These are phyloP conservation scores for Aspergillus quadricinctus DNA, from an alignment of 2,329 filamentous ascomycete genomes.

Conservation along the genomic window DNA sequence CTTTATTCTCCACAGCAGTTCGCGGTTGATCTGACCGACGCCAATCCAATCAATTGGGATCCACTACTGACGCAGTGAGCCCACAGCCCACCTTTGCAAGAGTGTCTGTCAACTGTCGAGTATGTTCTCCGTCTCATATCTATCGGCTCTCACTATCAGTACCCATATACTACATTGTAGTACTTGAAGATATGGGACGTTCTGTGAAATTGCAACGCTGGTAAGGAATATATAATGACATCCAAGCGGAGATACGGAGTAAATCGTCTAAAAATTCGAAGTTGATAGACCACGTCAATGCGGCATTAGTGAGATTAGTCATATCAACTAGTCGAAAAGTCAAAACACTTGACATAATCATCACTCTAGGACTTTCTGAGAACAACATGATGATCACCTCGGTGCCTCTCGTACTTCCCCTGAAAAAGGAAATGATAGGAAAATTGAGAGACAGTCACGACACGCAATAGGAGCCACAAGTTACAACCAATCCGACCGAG, in stretches of 20 bases:
- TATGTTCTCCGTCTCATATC: too few relatives aligned
- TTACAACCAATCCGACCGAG: conserved; percentile 10
- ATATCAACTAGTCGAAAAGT: background rate
- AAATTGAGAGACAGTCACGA: conserved; percentile 1
- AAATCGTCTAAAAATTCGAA: too few relatives aligned
- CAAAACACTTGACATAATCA: background rate
- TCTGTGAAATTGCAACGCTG: background rate
- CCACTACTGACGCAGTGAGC: background rate
- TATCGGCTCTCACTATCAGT: too few relatives aligned
- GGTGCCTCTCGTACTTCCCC: background rate
- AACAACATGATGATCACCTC: background rate
- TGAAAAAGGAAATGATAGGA: background rate
- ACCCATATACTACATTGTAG: too few relatives aligned
- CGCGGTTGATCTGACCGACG: conserved; percentile 13
- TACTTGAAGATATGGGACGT: too few relatives aligned
- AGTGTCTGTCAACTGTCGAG: too few relatives aligned
- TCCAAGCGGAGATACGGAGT: background rate
- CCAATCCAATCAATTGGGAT: too few relatives aligned
- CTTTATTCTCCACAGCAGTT: conserved; percentile 14
- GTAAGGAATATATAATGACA: background rate
- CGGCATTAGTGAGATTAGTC: background rate
- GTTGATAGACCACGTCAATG: background rate
- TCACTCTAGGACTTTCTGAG: background rate
- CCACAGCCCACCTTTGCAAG: background rate
- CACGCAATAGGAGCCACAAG: conserved; percentile 11